phyloP scores from a whole-genome alignment of 2,329 filamentous ascomycete species.

The Verticillium alfalfae region DNA sequence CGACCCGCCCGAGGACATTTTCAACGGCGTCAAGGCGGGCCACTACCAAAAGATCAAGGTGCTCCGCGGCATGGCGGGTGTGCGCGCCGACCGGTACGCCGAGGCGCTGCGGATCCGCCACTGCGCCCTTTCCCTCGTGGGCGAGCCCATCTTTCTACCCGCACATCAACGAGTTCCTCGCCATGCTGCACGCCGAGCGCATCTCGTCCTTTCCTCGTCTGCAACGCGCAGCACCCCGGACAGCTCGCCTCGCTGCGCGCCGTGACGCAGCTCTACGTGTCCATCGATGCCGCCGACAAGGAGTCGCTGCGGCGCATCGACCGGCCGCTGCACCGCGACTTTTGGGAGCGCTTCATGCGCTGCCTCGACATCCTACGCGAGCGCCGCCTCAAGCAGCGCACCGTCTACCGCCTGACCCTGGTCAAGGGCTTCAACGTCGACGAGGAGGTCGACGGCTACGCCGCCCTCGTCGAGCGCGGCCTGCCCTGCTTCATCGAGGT shows the following conservation, averaged over 20 bases:
- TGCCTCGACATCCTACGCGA: constrained; percentile 86
- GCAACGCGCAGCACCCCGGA: constrained; percentile 94
- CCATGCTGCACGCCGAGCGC: constrained; percentile 74
- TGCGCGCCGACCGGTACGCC: constrained; percentile 83
- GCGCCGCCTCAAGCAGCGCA: constrained; percentile 79
- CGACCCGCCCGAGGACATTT: constrained; percentile 84
- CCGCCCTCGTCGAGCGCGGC: constrained; percentile 77
- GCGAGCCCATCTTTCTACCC: constrained; percentile 99
- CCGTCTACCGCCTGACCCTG: constrained; percentile 89
- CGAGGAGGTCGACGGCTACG: constrained; percentile 86
- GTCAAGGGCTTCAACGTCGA: constrained; percentile 99
- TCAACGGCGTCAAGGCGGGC: constrained; percentile 80
- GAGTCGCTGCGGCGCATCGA: constrained; percentile 87
- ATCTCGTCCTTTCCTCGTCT: constrained; percentile 96
- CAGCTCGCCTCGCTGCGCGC: constrained; percentile 76
- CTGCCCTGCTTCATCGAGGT: constrained; percentile 91
- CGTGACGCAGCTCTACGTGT: constrained; percentile 94
- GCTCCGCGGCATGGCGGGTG: constrained; percentile 88
- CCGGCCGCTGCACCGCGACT: constrained; percentile 87
- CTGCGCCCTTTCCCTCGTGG: constrained; percentile 86
- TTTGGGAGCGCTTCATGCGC: constrained; percentile 91
- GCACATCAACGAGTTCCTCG: constrained; percentile 88
- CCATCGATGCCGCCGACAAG: constrained; percentile 88
- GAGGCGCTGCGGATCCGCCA: constrained; percentile 92
- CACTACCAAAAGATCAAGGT: constrained; percentile 99